These are phyloP conservation scores for Aaosphaeria pasadenensis DNA, from an alignment of 2,329 filamentous ascomycete species.

Conservation along the genomic window DNA sequence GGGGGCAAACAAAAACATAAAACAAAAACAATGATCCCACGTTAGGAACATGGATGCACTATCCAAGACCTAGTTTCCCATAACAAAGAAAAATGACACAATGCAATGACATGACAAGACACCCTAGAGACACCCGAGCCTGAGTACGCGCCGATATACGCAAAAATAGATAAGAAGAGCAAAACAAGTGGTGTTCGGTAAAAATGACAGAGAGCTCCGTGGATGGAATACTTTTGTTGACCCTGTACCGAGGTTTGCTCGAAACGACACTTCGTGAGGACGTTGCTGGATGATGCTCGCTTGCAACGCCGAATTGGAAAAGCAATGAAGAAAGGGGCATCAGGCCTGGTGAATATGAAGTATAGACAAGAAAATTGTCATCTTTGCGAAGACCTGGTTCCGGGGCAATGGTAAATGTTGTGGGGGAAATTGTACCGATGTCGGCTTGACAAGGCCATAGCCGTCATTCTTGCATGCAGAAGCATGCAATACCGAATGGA, in stretches of 20 bases:
- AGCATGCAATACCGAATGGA: not conserved
- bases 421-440: too few relatives aligned
- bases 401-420: constrained; percentile 1
- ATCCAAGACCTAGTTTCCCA: constrained; percentile 2
- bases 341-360: too few relatives aligned
- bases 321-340: too few relatives aligned
- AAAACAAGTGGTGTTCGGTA: not conserved
- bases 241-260: not conserved
- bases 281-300: too few relatives aligned
- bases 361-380: too few relatives aligned
- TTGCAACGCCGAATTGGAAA: too few relatives aligned
- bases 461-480: not conserved
- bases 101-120: not conserved
- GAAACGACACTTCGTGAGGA: not conserved
- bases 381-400: not conserved
- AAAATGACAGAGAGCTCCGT: not conserved
- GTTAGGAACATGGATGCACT: constrained; percentile 2
- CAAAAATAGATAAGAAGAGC: not conserved
- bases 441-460: too few relatives aligned
- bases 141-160: constrained; percentile 1
- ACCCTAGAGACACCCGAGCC: not conserved
- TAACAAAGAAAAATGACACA: not conserved
- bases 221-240: not conserved
- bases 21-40: too few relatives aligned
- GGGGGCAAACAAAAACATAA: too few relatives aligned